Evolutionary conservation across 1,139 yeast species (phyloP), one percentile per base, ranked within the genome.

Genomic region (Hemisphaericaspora subhashii): DNA sequence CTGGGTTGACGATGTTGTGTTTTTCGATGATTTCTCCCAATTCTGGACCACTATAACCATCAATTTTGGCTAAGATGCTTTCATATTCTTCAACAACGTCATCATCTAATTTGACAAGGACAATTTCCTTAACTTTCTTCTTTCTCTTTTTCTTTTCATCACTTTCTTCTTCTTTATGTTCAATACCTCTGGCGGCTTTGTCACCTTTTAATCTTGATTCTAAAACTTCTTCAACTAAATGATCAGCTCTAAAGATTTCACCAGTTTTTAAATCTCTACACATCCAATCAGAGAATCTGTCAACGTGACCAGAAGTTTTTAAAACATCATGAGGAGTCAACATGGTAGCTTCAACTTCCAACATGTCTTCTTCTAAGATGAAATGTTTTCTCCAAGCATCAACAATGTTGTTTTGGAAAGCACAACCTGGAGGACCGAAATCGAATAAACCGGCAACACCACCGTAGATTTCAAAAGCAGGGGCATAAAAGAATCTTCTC

Each of bases 341-440:
- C 88, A 92, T 90, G 44, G 98, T 88, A 64, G 95, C 84, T 71
- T 94, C 98, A 43, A 94, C 98, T 66, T 94, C 99, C 61, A 90
- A 79, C 98, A 94, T 94, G 58, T 92, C 98, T 70, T 94, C 99
- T 66, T 94, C 98, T 50, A 94, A 75, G 48, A 94, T 83, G 62
- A 94, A 94, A 68, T 94, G 99, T 66, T 90, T 92, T 74, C 98
- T 84, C 98, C 98, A 94, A 36, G 81, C 78, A 58, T 94, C 98
- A 46, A 94, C 72, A 48, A 94, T 78, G 64, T 92, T 92, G 55
- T 97, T 95, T 72, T 92, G 98, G 66, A 94, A 81, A 11, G 98
- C 95, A 72, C 98, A 90, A 45, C 98, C 98, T 63, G 98, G 97
- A 46, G 99, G 99, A 68, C 99, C 99, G 60, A 89, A 94, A 64